phyloP scores from a whole-genome alignment of 148 eudicot genomes.

The Suaeda aralocaspica region DNA sequence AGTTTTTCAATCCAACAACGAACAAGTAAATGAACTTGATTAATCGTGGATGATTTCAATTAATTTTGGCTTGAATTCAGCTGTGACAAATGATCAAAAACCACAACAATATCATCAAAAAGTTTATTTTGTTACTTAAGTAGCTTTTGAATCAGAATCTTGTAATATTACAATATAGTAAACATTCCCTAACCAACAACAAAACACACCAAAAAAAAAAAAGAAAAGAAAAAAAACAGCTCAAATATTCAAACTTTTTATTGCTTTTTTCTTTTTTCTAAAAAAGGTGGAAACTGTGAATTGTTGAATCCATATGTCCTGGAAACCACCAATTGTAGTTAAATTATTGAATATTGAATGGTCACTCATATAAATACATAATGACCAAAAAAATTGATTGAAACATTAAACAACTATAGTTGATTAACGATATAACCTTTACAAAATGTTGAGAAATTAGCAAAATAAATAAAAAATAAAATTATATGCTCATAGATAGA shows the following conservation, averaged over 20 bases:
- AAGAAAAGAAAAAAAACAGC: background rate
- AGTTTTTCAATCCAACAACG: slow-evolving; percentile 7
- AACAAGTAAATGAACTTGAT: background rate
- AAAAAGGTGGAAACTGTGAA: background rate
- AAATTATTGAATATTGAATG: background rate
- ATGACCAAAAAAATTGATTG: background rate
- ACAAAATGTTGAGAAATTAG: background rate
- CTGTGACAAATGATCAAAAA: slow-evolving; percentile 18
- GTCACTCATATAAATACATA: background rate
- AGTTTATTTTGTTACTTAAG: background rate
- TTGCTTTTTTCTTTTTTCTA: background rate
- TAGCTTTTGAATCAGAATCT: background rate
- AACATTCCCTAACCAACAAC: no score
- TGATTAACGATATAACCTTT: background rate
- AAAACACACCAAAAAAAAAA: no score
- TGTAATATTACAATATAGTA: background rate
- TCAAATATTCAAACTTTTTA: background rate
- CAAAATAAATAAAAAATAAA: background rate
- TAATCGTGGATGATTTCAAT: background rate
- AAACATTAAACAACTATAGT: background rate
- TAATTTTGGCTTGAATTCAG: slow-evolving; percentile 12
- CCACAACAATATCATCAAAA: background rate
- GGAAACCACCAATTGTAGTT: background rate
- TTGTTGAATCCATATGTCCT: slow-evolving; percentile 1
- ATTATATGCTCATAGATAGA: no score